Percentiles rank a stretch among this genome's conserved stretches.
Evolutionary conservation across 768 basidiomycete species (phyloP).

Genomic region (Hebeloma cylindrosporum): DNA sequence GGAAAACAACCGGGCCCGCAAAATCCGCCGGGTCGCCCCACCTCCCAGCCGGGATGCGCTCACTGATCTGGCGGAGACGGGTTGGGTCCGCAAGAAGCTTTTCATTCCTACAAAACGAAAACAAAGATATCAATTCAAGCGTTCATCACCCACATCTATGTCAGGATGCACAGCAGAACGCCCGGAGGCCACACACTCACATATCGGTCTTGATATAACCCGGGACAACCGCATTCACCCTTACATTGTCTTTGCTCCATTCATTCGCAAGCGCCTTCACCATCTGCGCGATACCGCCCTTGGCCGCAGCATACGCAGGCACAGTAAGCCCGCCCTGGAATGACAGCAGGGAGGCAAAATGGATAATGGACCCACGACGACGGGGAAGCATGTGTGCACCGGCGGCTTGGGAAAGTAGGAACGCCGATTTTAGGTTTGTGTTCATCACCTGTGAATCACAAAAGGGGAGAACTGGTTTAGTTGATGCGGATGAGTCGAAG

Average conservation of each 20-base stretch:
- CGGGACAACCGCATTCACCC: slow-evolving; percentile 86
- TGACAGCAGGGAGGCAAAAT: slow-evolving; percentile 62
- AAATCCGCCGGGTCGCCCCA: slow-evolving; percentile 77
- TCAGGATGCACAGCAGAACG: slow-evolving; percentile 1
- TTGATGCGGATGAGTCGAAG: slow-evolving; percentile 1
- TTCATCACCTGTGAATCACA: slow-evolving; percentile 72
- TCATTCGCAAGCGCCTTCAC: slow-evolving; percentile 93
- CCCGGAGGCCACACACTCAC: slow-evolving; percentile 38
- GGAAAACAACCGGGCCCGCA: slow-evolving; percentile 69
- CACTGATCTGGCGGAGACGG: slow-evolving; percentile 68
- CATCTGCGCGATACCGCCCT: slow-evolving; percentile 81
- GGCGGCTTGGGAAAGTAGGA: slow-evolving; percentile 81
- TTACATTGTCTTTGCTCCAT: slow-evolving; percentile 86
- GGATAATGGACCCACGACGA: slow-evolving; percentile 69
- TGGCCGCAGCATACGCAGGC: slow-evolving; percentile 90
- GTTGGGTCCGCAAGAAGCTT: slow-evolving; percentile 55
- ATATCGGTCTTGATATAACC: slow-evolving; percentile 91
- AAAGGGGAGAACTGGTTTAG: neutral
- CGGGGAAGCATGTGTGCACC: slow-evolving; percentile 85
- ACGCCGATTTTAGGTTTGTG: slow-evolving; percentile 86
- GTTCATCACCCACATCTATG: neutral
- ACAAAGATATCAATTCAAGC: neutral
- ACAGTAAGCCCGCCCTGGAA: slow-evolving; percentile 72
- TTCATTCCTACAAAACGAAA: slow-evolving; percentile 40
- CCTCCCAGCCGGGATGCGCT: slow-evolving; percentile 68